Conservation (phyloP, 495 filamentous ascomycete species). For the Penicillium paxilli region DNA sequence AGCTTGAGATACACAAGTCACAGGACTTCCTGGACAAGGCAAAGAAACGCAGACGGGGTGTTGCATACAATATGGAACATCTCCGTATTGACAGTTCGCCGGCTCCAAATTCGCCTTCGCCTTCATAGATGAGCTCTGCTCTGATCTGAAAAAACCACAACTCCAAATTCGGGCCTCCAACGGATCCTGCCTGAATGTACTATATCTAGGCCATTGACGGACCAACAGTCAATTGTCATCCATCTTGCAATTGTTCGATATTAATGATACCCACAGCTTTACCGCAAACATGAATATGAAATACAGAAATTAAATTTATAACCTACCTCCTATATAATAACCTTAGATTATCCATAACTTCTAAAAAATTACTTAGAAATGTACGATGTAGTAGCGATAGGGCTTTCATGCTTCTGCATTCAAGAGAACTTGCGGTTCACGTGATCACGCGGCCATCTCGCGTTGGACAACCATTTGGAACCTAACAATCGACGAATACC, state of each 20-base stretch:
- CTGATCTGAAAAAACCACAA: not conserved
- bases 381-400: too few relatives aligned
- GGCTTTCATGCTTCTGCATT: not conserved
- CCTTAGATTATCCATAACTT: too few relatives aligned
- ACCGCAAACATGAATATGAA: too few relatives aligned
- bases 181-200: too few relatives aligned
- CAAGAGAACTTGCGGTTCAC: slow-evolving; percentile 26
- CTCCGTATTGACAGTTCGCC: not conserved
- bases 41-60: slow-evolving; percentile 31
- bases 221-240: too few relatives aligned
- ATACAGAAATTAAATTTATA: too few relatives aligned
- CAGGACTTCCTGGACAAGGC: slow-evolving; percentile 38
- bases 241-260: too few relatives aligned
- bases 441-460: slow-evolving; percentile 37
- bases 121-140: not conserved
- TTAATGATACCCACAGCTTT: too few relatives aligned
- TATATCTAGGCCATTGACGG: too few relatives aligned
- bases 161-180: too few relatives aligned
- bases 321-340: too few relatives aligned
- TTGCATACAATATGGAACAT: slow-evolving; percentile 26
- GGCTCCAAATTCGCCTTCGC: not conserved
- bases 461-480: slow-evolving; percentile 21
- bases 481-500: slow-evolving; percentile 5
- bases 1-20: slow-evolving; percentile 32
- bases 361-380: too few relatives aligned